Base-by-base conservation (phyloP, 163 green algal genomes). In the Scenedesmus sp. region DNA sequence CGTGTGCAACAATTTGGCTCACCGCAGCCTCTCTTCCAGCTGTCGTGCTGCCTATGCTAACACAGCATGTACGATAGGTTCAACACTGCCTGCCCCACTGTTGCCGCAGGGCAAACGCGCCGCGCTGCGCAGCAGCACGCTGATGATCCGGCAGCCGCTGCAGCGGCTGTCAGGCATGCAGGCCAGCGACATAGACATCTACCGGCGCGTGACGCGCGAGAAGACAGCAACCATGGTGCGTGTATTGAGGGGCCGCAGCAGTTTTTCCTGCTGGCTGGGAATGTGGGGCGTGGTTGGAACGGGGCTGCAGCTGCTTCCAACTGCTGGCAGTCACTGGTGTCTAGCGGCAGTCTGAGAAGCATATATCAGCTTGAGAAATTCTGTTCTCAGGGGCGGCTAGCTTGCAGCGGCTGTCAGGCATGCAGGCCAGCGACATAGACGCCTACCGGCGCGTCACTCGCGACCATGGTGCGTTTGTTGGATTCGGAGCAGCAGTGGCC, bases 361-460 rank as follows among this genome's bases (percentile, higher is more conserved):
- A 46, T 46, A 46, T 46, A 46, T 46, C 34, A 46, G 34, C 34
- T 46, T 46, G 34, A 46, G 34, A 46, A 46, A 46, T 46, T 46
- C 34, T 46, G 34, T 46, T 46, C 34, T 46, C 34, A 46, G 34
- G 34, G 34, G 34, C 34, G 34, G 34, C 34, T 46, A 46, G 34
- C 34, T 46, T 99, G 92, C 96, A 99, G 93, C 96, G 97, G 46
- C 98, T 98, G 88, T 92, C 94, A 15, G 97, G 98, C 93, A 99
- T 99, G 97, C 98, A 99, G 94, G 98, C 98, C 13, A 97, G 96
- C 16, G 98, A 99, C 94, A 98, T 99, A 62, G 98, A 99, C 94
- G 99, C 99, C 91, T 98, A 99, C 93, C 95, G 98, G 73, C 98
- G 97, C 20, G 97, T 99, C 91, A 99, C 96, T 1, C 98, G 98